Base-by-base conservation (phyloP, 371 early-diverging fungal species). In the Mortierella sp. region DNA sequence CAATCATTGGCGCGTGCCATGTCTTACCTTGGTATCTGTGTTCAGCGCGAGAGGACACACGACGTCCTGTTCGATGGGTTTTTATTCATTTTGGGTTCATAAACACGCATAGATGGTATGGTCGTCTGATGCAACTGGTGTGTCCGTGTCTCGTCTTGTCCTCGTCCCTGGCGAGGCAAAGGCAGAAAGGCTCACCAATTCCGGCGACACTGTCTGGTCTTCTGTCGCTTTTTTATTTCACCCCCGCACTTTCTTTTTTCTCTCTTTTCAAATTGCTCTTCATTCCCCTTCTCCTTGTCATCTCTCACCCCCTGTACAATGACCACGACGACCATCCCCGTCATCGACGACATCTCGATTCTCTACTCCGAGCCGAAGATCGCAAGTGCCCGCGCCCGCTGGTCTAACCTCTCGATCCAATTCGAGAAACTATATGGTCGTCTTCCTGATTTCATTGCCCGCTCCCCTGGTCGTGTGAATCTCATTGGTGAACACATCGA, bases 401-500 rank as follows among this genome's bases (percentile, higher is more conserved):
- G 76, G 76, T 27, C 64, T 34, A 62, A 65, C 5, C 79, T 94
- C 15, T 69, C 79, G 19, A 64, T 63, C 24, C 62, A 80, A 44
- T 97, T 95, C 72, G 76, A 82, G 50, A 64, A 79, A 14, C 53
- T 75, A 14, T 95, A 89, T 60, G 90, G 91, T 41, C 71, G 78
- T 26, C 72, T 73, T 50, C 94, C 96, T 2, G 88, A 90, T 19
- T 95, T 95, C 69, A 88, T 92, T 50, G 94, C 92, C 30, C 90
- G 97, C 21, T 87, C 95, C 9, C 97, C 97, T 3, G 97, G 97
- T 19, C 88, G 97, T 30, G 97, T 96, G 54, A 97, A 97, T 82
- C 84, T 97, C 56, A 97, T 97, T 68, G 84, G 89, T 26, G 98
- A 98, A 73, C 98, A 98, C 73, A 94, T 98, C 55, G 98, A 98